Base-by-base conservation (phyloP, 2,329 filamentous ascomycete genomes). In the Bisporella sp. region DNA sequence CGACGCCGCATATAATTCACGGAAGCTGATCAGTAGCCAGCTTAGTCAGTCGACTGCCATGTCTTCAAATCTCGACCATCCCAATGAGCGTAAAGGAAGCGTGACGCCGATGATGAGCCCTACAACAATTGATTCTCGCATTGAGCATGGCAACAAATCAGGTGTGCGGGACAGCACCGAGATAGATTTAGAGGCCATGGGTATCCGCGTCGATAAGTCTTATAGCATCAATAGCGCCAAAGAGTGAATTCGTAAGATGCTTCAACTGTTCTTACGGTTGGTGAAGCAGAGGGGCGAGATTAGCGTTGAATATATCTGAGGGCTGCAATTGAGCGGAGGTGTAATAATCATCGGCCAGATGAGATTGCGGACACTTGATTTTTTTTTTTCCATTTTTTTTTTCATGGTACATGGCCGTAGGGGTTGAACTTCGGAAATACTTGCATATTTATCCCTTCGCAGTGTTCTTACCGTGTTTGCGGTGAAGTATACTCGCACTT, bases 131-230 rank as follows among this genome's bases (percentile, higher is more conserved):
- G 49, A 58, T 11, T 50, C 54, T 5, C 40, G 49, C 8, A 51
- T 55, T 13, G 50, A 53, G 21, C 28, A 46, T 43, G 13, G 13
- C 39, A 3, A 28, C 11, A 13, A 43, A 32, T 21, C n/a, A 6
- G 21, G 21, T 21, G 28, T n/a, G 8, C 49, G 59, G 55, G 60
- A 62, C 32, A 62, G 61, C 41, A 61, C 59, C 3, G 61, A 63
- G 30, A 30, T 59, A 11, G 61, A 63, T 46, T 46, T 62, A 4
- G 60, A 62, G 46, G 49, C 39, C 9, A 59, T 62, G 56, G 61
- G 61, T 41, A 57, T 63, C 43, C 42, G 60, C 9, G 51, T 63
- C 29, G 53, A 61, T 42, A 54, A 48, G 29, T 54, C 58, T 6
- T 62, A 59, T 44, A 56, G n/a, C 35, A 37, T 9, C 8, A 37